Conservation (phyloP, 2,329 filamentous ascomycete genomes). For the Lasiodiplodia sp. region DNA sequence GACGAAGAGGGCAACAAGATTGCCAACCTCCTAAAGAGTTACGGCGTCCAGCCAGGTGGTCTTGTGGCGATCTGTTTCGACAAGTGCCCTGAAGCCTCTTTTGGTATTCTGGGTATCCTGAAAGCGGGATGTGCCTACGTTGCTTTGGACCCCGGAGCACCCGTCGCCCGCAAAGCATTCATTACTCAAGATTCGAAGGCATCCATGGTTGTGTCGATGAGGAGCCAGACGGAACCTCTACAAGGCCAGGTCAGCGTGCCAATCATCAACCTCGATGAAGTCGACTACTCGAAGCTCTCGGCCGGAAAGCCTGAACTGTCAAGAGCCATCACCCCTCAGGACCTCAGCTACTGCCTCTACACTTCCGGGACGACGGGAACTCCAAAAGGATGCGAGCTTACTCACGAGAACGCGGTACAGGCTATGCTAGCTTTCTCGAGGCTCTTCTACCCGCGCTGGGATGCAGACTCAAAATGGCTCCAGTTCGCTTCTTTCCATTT, state of each 20-base stretch:
- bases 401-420: constrained; percentile 87
- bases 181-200: constrained; percentile 78
- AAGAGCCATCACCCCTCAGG: constrained; percentile 51
- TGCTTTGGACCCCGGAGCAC: constrained; percentile 78
- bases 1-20: constrained; percentile 75
- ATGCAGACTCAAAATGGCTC: constrained; percentile 76
- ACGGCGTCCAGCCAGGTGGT: constrained; percentile 61
- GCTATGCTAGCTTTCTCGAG: constrained; percentile 86
- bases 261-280: constrained; percentile 57
- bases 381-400: constrained; percentile 87
- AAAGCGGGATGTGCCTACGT: constrained; percentile 85
- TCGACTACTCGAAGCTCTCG: constrained; percentile 45
- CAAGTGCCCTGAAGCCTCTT: constrained; percentile 84
- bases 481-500: constrained; percentile 97
- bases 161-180: constrained; percentile 75
- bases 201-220: constrained; percentile 67
- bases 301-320: constrained; percentile 41
- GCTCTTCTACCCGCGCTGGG: constrained; percentile 79
- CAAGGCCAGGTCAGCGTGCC: constrained; percentile 42
- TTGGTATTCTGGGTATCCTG: constrained; percentile 80
- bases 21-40: constrained; percentile 66
- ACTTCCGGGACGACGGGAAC: constrained; percentile 87
- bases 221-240: constrained; percentile 52
- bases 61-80: constrained; percentile 82
- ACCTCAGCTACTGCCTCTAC: constrained; percentile 83